phyloP scores from a whole-genome alignment of 768 basidiomycete species.

The Russula vinacea region DNA sequence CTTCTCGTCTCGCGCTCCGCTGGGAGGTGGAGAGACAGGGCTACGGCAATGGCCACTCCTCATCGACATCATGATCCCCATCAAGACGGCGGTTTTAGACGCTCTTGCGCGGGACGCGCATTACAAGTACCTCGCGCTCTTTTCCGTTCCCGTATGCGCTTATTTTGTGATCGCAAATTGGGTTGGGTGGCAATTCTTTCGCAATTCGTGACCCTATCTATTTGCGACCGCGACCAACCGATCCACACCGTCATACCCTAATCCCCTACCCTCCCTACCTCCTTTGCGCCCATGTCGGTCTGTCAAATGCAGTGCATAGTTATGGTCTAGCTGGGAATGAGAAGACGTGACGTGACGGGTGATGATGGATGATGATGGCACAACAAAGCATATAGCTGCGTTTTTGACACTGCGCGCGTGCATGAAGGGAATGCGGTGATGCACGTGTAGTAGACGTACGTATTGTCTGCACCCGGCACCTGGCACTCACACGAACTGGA shows the following conservation, averaged over 20 bases:
- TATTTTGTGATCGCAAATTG: slow-evolving; percentile 97
- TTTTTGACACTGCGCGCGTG: slow-evolving; percentile 18
- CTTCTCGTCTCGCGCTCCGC: not conserved
- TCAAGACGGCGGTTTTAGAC: slow-evolving; percentile 48
- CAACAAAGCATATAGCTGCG: not conserved
- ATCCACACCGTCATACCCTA: too few relatives aligned
- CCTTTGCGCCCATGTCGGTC: not conserved
- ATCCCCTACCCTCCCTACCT: not conserved
- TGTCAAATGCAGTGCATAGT: not conserved
- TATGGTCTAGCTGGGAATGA: not conserved
- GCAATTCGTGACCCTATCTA: slow-evolving; percentile 60
- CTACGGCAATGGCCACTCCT: not conserved
- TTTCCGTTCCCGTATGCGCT: slow-evolving; percentile 75
- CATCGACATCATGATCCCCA: slow-evolving; percentile 2
- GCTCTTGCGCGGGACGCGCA: slow-evolving; percentile 68
- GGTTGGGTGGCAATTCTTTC: slow-evolving; percentile 98
- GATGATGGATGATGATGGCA: slow-evolving; percentile 9
- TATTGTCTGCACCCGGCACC: not conserved
- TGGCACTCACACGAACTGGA: not conserved
- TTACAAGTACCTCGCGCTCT: slow-evolving; percentile 83
- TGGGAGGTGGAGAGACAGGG: not conserved
- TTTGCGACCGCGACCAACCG: too few relatives aligned
- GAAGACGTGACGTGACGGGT: not conserved
- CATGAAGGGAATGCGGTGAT: slow-evolving; percentile 3
- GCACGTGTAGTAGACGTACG: slow-evolving; percentile 6